Evolutionary conservation across 1,284 basidiomycete genomes (phyloP).

Genomic region (Ustilago shanxiensis): DNA sequence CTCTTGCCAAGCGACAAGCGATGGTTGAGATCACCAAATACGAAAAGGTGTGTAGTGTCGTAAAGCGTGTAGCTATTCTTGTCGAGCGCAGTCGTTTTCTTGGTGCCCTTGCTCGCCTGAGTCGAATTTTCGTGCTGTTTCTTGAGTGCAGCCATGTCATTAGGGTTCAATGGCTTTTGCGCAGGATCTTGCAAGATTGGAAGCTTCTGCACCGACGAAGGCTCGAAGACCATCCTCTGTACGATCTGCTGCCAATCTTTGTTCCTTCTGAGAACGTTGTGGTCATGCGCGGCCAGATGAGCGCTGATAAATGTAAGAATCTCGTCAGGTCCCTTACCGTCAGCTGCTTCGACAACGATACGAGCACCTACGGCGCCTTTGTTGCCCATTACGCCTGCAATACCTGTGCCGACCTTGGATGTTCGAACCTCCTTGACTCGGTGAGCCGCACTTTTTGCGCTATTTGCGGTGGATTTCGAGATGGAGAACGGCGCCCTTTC

Average conservation of each 20-base stretch:
- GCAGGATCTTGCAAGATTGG: slow-evolving; percentile 46
- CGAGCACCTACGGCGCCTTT: slow-evolving; percentile 93
- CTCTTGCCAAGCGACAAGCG: slow-evolving; percentile 61
- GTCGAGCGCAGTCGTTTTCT: slow-evolving; percentile 69
- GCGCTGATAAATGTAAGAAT: slow-evolving; percentile 85
- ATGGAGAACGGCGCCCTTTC: slow-evolving; percentile 73
- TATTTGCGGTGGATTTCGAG: slow-evolving; percentile 78
- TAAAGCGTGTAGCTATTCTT: slow-evolving; percentile 60
- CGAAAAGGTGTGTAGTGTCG: slow-evolving; percentile 68
- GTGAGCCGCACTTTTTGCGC: slow-evolving; percentile 75
- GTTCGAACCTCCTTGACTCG: slow-evolving; percentile 66
- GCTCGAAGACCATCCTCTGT: slow-evolving; percentile 80
- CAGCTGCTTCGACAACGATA: slow-evolving; percentile 76
- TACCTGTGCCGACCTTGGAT: slow-evolving; percentile 67
- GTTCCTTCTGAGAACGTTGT: slow-evolving; percentile 80
- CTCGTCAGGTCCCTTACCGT: slow-evolving; percentile 43
- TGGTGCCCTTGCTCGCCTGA: slow-evolving; percentile 75
- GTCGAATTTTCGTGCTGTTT: slow-evolving; percentile 63
- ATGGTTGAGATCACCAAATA: slow-evolving; percentile 70
- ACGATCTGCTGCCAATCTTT: slow-evolving; percentile 85
- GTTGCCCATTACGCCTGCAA: slow-evolving; percentile 80
- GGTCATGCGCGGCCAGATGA: slow-evolving; percentile 86
- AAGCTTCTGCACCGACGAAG: slow-evolving; percentile 40
- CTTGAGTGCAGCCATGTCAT: slow-evolving; percentile 62
- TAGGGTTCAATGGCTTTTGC: slow-evolving; percentile 21